Conservation (phyloP, 78 protist species). For the Ministeria vibrans region DNA sequence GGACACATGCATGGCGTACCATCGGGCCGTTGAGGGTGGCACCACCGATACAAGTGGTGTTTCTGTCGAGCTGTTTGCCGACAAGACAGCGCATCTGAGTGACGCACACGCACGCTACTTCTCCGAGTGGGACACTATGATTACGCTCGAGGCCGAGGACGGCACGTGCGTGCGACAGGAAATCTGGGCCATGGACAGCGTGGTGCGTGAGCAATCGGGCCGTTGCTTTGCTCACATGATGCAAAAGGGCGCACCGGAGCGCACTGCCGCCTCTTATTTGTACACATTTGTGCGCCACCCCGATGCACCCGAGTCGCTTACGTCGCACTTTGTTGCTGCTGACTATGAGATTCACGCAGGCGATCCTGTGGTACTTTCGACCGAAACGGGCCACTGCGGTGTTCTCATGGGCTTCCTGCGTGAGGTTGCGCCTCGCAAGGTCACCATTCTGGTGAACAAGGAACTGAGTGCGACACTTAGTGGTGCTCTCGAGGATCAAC, state of each 20-base stretch:
- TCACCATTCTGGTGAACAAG: not conserved
- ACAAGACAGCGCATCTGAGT: conserved; percentile 15
- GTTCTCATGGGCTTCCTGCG: not conserved
- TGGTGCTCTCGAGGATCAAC: not conserved
- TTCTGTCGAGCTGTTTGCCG: not conserved
- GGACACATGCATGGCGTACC: not conserved
- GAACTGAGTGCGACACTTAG: not conserved
- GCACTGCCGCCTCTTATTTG: not conserved
- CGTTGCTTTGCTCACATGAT: not conserved
- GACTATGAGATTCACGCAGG: not conserved
- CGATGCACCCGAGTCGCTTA: not conserved
- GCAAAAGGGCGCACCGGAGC: not conserved
- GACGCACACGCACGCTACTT: conserved; percentile 14
- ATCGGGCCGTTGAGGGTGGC: conserved; percentile 2
- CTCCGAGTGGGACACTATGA: conserved; percentile 4
- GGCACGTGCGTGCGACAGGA: not conserved
- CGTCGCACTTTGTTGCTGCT: not conserved
- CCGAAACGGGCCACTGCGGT: not conserved
- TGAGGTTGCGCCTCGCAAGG: not conserved
- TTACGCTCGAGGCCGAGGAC: conserved; percentile 12
- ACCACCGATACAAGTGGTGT: not conserved
- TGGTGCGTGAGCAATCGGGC: not conserved
- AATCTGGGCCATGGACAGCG: conserved; percentile 1
- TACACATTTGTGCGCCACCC: not conserved
- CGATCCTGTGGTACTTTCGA: not conserved